These are phyloP conservation scores for Xanthoparmelia taractica DNA, from an alignment of 495 filamentous ascomycete species.

Conservation along the genomic window DNA sequence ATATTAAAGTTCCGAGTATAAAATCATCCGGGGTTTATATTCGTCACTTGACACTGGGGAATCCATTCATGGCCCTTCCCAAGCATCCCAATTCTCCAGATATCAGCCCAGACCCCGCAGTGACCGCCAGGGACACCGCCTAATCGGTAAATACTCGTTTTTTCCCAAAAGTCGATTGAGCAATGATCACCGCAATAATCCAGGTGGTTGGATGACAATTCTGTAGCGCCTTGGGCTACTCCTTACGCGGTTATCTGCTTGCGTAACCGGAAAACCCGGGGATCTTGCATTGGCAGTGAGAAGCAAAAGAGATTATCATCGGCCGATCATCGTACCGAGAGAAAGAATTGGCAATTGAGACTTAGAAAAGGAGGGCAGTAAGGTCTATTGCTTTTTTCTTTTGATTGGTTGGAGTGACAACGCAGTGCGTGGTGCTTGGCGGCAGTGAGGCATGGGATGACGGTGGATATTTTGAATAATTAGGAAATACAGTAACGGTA, in stretches of 20 bases:
- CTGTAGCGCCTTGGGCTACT: neutral
- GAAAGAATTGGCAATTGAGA: neutral
- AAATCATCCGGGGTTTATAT: neutral
- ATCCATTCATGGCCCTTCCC: neutral
- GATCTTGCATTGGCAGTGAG: neutral
- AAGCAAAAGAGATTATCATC: neutral
- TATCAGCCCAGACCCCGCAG: neutral
- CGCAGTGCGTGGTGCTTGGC: neutral
- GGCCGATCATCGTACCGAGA: neutral
- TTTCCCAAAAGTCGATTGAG: neutral
- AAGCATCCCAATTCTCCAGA: neutral
- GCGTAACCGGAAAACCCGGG: neutral
- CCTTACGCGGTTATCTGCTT: neutral
- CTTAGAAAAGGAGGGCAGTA: neutral
- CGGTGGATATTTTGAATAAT: no score
- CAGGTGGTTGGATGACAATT: neutral
- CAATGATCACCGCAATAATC: neutral
- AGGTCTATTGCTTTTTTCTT: neutral
- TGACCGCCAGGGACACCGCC: neutral
- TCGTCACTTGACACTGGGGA: neutral
- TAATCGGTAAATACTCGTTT: neutral
- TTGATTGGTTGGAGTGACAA: neutral
- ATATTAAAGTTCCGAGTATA: neutral
- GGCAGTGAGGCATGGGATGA: no score
- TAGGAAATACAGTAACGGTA: neutral